Conservation (phyloP, 2,329 filamentous ascomycete species). For the Metarhizium rileyi region DNA sequence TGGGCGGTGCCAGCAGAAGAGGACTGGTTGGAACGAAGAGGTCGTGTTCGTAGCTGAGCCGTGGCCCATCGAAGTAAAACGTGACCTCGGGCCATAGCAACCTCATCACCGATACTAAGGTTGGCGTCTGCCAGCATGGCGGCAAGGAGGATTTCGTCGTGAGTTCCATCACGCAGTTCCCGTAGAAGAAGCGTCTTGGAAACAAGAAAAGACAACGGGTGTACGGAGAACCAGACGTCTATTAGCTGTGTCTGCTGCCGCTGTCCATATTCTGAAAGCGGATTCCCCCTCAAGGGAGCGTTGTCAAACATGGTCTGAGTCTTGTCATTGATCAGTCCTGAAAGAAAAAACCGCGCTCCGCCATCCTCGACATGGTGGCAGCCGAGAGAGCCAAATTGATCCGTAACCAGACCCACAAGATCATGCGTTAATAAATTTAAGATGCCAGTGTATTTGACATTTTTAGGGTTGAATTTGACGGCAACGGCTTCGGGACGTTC, state of each 20-base stretch:
- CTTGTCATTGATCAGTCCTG: conserved; percentile 18
- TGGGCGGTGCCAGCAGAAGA: conserved; percentile 12
- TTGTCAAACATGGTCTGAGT: conserved; percentile 23
- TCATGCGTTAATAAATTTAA: conserved; percentile 20
- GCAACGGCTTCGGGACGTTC: conserved; percentile 10
- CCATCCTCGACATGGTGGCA: conserved; percentile 18
- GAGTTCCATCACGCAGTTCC: conserved; percentile 27
- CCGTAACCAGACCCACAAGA: conserved; percentile 23
- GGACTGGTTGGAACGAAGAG: conserved; percentile 12
- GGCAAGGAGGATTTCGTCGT: conserved; percentile 29
- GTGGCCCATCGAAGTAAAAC: conserved; percentile 25
- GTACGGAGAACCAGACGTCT: conserved; percentile 31
- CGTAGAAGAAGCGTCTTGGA: conserved; percentile 31
- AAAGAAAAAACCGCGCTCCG: conserved; percentile 17
- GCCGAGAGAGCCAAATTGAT: conserved; percentile 21
- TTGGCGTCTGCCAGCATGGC: conserved; percentile 29
- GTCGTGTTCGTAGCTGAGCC: conserved; percentile 22
- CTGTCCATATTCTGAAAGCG: conserved; percentile 20
- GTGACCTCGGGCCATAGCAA: conserved; percentile 18
- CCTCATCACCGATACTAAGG: conserved; percentile 21
- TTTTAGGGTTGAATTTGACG: conserved; percentile 11
- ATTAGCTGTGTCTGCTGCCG: conserved; percentile 26
- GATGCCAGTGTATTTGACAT: conserved; percentile 16
- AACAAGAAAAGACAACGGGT: conserved; percentile 29
- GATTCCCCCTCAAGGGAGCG: conserved; percentile 12